phyloP scores from a whole-genome alignment of 768 basidiomycete species.

The Suillus plorans region DNA sequence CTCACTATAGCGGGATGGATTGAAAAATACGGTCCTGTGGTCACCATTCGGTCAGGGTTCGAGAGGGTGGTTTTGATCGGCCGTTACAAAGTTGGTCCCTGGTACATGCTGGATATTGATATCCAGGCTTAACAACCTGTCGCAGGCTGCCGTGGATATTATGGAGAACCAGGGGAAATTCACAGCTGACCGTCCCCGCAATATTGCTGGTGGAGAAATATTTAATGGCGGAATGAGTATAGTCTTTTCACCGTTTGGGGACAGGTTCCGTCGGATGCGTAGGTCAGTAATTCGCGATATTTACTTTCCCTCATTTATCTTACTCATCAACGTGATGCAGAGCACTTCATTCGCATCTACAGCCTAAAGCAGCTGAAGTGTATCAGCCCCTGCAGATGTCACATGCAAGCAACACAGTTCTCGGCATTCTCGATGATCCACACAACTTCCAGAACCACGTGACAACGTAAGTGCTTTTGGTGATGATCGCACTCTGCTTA shows the following conservation, averaged over 20 bases:
- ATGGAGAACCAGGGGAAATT: slow-evolving; percentile 39
- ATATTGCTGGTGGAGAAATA: slow-evolving; percentile 32
- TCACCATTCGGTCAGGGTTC: background rate
- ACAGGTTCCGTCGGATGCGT: slow-evolving; percentile 35
- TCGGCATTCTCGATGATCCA: background rate
- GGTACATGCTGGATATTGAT: background rate
- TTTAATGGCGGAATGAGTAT: slow-evolving; percentile 40
- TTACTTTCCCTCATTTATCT: background rate
- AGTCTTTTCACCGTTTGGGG: slow-evolving; percentile 5
- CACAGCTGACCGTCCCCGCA: slow-evolving; percentile 39
- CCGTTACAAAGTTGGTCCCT: background rate
- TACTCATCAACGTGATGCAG: background rate
- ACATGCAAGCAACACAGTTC: background rate
- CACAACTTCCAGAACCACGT: slow-evolving; percentile 15
- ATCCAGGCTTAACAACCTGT: background rate
- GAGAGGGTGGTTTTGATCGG: background rate
- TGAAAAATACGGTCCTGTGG: background rate
- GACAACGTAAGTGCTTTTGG: background rate
- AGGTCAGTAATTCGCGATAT: background rate
- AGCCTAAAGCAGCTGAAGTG: background rate
- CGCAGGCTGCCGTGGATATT: slow-evolving; percentile 50
- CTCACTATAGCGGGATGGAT: background rate
- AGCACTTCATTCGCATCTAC: background rate
- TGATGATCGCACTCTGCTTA: background rate
- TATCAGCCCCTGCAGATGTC: background rate